These are phyloP conservation scores for Linum lewisii DNA, from an alignment of 345 rosid genomes.

Conservation along the genomic window DNA sequence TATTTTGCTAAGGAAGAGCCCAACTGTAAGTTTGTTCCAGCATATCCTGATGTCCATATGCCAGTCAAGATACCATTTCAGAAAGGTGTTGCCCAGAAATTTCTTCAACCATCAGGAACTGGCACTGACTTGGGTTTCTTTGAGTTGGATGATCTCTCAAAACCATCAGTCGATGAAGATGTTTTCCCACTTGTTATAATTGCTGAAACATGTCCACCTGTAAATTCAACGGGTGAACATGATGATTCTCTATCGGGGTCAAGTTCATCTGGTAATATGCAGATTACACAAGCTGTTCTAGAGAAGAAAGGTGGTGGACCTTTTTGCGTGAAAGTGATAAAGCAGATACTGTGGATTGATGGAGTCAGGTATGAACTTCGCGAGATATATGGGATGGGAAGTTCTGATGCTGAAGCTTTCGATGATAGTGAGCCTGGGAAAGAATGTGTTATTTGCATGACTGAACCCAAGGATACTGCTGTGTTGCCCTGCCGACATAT, in stretches of 20 bases:
- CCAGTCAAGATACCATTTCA: constrained; percentile 53
- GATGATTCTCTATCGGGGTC: constrained; percentile 24
- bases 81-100: constrained; percentile 66
- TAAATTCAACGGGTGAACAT: constrained; percentile 16
- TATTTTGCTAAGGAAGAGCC: constrained; percentile 79
- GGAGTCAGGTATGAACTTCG: constrained; percentile 69
- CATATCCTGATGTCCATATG: constrained; percentile 52
- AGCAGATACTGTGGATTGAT: constrained; percentile 76
- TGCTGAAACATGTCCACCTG: constrained; percentile 43
- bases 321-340: constrained; percentile 61
- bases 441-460: constrained; percentile 93
- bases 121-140: constrained; percentile 82
- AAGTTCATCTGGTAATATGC: constrained; percentile 44
- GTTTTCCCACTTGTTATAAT: constrained; percentile 79
- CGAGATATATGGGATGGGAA: constrained; percentile 70
- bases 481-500: constrained; percentile 85
- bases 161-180: constrained; percentile 56
- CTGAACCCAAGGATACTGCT: constrained; percentile 82
- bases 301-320: constrained; percentile 38
- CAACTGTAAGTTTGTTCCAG: constrained; percentile 54
- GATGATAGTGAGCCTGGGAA: constrained; percentile 52
- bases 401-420: constrained; percentile 41
- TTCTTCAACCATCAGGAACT: constrained; percentile 67
- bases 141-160: constrained; percentile 65
- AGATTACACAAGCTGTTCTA: constrained; percentile 65